Conservation (phyloP, 2,329 filamentous ascomycete genomes). For the Xenosphaeropsis pyriputrescens region DNA sequence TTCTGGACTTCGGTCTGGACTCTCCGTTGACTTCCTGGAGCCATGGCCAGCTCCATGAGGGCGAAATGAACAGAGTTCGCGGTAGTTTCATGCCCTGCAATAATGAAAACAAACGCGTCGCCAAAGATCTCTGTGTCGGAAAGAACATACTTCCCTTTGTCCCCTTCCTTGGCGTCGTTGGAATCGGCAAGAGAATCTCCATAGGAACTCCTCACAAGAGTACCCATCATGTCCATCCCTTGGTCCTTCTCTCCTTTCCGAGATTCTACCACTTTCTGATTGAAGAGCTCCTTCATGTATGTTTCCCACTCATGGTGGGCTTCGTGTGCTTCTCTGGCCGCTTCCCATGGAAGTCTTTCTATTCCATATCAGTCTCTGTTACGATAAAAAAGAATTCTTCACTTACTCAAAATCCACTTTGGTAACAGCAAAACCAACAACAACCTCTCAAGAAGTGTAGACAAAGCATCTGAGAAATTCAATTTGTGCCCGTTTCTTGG, state of each 20-base stretch:
- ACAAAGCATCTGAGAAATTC: slow-evolving; percentile 38
- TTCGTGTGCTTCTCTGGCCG: slow-evolving; percentile 26
- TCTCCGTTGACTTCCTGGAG: slow-evolving; percentile 44
- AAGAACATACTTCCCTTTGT: slow-evolving; percentile 38
- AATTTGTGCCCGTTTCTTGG: slow-evolving; percentile 28
- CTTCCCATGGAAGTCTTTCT: slow-evolving; percentile 26
- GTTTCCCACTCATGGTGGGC: slow-evolving; percentile 39
- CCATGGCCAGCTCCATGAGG: slow-evolving; percentile 51
- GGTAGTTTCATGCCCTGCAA: slow-evolving; percentile 72
- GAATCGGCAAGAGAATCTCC: slow-evolving; percentile 24
- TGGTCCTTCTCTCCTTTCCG: slow-evolving; percentile 17
- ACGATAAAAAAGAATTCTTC: slow-evolving; percentile 1
- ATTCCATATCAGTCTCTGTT: not conserved
- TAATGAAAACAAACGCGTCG: slow-evolving; percentile 53
- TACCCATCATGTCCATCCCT: slow-evolving; percentile 39
- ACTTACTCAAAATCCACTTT: slow-evolving; percentile 29
- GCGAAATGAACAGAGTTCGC: slow-evolving; percentile 63
- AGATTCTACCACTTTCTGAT: slow-evolving; percentile 31
- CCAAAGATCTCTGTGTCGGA: slow-evolving; percentile 53
- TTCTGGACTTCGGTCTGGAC: slow-evolving; percentile 57
- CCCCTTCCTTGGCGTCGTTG: slow-evolving; percentile 25
- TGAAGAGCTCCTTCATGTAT: slow-evolving; percentile 46
- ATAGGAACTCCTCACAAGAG: slow-evolving; percentile 31
- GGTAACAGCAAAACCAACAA: slow-evolving; percentile 36
- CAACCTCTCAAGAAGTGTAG: slow-evolving; percentile 35